Evolutionary conservation across 2,329 filamentous ascomycete genomes (phyloP), one percentile per base, ranked within the genome.

Genomic region (Penicillium sp.): DNA sequence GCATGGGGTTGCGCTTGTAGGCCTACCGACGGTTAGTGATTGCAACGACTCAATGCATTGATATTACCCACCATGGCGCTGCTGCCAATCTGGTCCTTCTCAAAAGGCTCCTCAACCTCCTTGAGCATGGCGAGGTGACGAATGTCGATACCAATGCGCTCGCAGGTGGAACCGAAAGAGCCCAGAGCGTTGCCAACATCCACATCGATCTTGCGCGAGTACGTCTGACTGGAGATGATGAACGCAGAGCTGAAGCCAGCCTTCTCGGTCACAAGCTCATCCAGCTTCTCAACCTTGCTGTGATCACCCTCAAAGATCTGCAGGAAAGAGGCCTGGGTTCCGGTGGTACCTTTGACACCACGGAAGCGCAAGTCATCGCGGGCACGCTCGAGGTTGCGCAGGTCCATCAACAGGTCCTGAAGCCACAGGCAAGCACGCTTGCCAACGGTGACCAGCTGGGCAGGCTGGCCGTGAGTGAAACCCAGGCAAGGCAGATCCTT

Each of bases 51-150:
- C 20, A 47, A 37, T 27, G 9, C 27, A 23, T n/a, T 29, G 13
- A 41, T 29, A 12, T 23, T 9, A 47, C 64, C 50, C 29, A 70
- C 67, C 78, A 81, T 81, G 6, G 83, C 83, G 42, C 76, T 80
- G 39, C 77, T 81, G 25, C 86, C 87, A 58, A 91, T 89, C 72
- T 95, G 89, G 57, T 83, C 81, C 61, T 82, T 83, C 73, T 91
- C 87, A 60, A 89, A 88, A 0, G 88, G 88, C 75, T 91, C 88
- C 66, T 95, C 90, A 50, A 93, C 76, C 70, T 95, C 89, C 77
- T 95, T 95, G 72, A 83, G 80, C 63, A 80, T 77, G 5, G 86
- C 85, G 42, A 92, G 75, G 64, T 88, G 84, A 42, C 87, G 79
- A 57, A 93, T 87, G 61, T 92, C 87, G 41, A 79, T 78, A 42